Base-by-base conservation (phyloP, 2,329 filamentous ascomycete genomes). In the Clathrospora elynae region DNA sequence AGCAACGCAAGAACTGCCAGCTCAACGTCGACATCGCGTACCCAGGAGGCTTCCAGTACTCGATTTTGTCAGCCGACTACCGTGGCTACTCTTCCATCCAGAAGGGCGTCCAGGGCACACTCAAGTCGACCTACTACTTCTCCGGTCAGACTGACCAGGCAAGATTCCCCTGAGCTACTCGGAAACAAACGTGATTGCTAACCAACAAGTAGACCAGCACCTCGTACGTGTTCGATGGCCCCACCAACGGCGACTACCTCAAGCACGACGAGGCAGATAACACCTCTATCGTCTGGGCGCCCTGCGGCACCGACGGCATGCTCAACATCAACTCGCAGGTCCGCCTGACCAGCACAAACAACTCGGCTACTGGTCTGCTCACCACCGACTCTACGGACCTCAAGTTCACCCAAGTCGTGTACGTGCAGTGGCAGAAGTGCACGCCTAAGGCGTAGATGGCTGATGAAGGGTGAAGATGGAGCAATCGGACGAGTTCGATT, bases 61-160 rank as follows among this genome's bases (percentile, higher is more conserved):
- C 74, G 35, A 62, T 80, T 54, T 71, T 79, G 55, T 74, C 72
- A 42, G 76, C 76, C 53, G 73, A 77, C 50, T 79, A 78, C 69
- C 75, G 77, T 56, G 78, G 78, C 37, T 79, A 78, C 52, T 73
- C 74, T 35, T 53, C 64, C 46, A 68, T 80, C 35, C 70, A 76
- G 23, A 62, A 66, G 49, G 75, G 74, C 19, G 70, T 78, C 35
- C 73, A 63, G 4, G 78, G 76, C 34, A 72, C 70, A 13, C 71
- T 77, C 53, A 77, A 77, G 66, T 76, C 77, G 10, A 78, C 73
- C 22, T 80, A 80, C 67, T 80, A 79, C 66, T 80, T 79, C 67
- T 77, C 76, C 33, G 77, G 78, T 25, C 61, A 69, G 32, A 64
- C 59, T 20, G 55, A 61, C 22, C 73, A 76, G 70, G 73, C 71